Percentiles rank a stretch among this genome's conserved stretches.
phyloP scores from a whole-genome alignment of 1,284 basidiomycete species.

The Boletus semigastroideus region DNA sequence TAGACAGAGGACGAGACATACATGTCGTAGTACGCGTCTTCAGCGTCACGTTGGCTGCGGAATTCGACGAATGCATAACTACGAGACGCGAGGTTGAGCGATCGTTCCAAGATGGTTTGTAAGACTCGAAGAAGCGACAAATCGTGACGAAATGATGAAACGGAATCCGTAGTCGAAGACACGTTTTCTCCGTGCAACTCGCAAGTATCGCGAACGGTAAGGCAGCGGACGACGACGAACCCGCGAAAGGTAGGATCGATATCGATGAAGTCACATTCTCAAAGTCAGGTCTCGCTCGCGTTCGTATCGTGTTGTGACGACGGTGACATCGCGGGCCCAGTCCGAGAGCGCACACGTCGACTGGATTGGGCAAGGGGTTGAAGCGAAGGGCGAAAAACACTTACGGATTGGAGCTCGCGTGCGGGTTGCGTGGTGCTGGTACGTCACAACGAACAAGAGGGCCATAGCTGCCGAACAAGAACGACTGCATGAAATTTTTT shows the following conservation, averaged over 20 bases:
- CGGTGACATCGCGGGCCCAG: conserved; percentile 22
- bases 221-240: conserved; percentile 37
- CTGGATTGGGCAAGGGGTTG: conserved; percentile 37
- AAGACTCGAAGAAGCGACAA: conserved; percentile 31
- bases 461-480: conserved; percentile 53
- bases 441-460: conserved; percentile 85
- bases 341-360: conserved; percentile 33
- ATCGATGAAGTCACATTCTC: conserved; percentile 31
- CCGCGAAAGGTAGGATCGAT: conserved; percentile 30
- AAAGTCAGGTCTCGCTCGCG: conserved; percentile 29
- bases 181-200: conserved; percentile 29
- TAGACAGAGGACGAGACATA: conserved; percentile 41
- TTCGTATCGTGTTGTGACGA: conserved; percentile 30
- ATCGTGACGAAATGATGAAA: conserved; percentile 32
- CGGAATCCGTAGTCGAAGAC: conserved; percentile 24
- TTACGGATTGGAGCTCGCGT: conserved; percentile 75
- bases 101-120: conserved; percentile 38
- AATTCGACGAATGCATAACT: conserved; percentile 95
- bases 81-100: conserved; percentile 68
- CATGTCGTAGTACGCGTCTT: conserved; percentile 91
- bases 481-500: conserved; percentile 1
- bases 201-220: conserved; percentile 32
- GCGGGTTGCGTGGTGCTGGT: conserved; percentile 77
- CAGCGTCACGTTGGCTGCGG: conserved; percentile 78
- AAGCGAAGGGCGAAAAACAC: conserved; percentile 38